Percentiles rank a stretch among this genome's conserved stretches.
Evolutionary conservation across 2,329 filamentous ascomycete species (phyloP).

Genomic region (Arthrobotrys conoides): DNA sequence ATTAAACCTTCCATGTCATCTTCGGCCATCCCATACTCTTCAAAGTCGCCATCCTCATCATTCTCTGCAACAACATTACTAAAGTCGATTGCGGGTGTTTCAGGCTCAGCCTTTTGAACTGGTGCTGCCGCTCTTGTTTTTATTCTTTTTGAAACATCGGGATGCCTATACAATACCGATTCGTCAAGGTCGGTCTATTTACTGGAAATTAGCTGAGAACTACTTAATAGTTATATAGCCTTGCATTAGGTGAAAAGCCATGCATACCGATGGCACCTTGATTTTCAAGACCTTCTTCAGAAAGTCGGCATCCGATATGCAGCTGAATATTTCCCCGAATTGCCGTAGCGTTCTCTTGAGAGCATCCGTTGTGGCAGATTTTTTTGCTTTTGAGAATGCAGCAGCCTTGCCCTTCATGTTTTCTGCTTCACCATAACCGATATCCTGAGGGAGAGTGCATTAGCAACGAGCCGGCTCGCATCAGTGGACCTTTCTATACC

Average conservation of each 20-base stretch:
- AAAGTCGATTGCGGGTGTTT: slow-evolving; percentile 52
- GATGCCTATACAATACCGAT: slow-evolving; percentile 51
- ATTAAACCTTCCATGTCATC: slow-evolving; percentile 58
- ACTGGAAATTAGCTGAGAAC: not conserved
- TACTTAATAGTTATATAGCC: no score
- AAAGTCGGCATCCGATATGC: slow-evolving; percentile 97
- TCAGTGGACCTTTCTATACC: slow-evolving; percentile 65
- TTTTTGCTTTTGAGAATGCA: slow-evolving; percentile 98
- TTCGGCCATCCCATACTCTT: slow-evolving; percentile 57
- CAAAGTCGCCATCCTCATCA: slow-evolving; percentile 58
- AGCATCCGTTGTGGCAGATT: slow-evolving; percentile 95
- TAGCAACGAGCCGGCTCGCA: not conserved
- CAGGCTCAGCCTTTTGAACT: slow-evolving; percentile 40
- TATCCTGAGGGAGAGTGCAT: slow-evolving; percentile 72
- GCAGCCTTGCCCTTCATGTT: slow-evolving; percentile 95
- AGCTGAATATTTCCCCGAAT: slow-evolving; percentile 97
- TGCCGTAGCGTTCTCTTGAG: slow-evolving; percentile 89
- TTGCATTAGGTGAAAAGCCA: no score
- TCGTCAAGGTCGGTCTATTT: slow-evolving; percentile 52
- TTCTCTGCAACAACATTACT: slow-evolving; percentile 58
- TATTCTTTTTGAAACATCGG: slow-evolving; percentile 38
- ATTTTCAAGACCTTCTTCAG: slow-evolving; percentile 89
- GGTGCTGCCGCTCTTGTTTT: slow-evolving; percentile 18
- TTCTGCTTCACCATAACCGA: slow-evolving; percentile 96
- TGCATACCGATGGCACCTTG: slow-evolving; percentile 70